phyloP scores from a whole-genome alignment of 2,329 filamentous ascomycete species.

The Clonostachys sp. region DNA sequence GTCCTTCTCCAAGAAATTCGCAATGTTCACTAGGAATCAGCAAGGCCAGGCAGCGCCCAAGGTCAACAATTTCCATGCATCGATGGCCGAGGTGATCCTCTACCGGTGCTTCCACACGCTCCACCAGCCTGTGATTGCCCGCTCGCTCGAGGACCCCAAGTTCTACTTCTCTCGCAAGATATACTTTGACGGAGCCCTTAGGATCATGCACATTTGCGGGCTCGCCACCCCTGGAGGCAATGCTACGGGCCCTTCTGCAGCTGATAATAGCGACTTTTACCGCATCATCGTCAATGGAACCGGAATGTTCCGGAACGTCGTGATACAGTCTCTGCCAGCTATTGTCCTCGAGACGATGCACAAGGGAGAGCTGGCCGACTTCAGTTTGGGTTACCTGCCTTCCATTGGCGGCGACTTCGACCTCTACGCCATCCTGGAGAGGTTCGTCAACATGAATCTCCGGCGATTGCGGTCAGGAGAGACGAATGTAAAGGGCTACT shows the following conservation, averaged over 20 bases:
- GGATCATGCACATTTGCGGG: slow-evolving; percentile 22
- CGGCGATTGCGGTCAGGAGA: slow-evolving; percentile 32
- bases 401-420: slow-evolving; percentile 20
- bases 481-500: slow-evolving; percentile 35
- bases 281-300: slow-evolving; percentile 32
- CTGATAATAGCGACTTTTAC: slow-evolving; percentile 18
- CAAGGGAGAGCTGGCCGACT: slow-evolving; percentile 25
- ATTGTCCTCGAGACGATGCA: slow-evolving; percentile 31
- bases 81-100: slow-evolving; percentile 33
- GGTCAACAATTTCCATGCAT: slow-evolving; percentile 32
- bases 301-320: slow-evolving; percentile 35
- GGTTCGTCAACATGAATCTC: slow-evolving; percentile 20
- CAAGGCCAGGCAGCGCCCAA: slow-evolving; percentile 3
- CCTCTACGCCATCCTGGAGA: slow-evolving; percentile 19
- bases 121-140: slow-evolving; percentile 43
- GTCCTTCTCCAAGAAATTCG: slow-evolving; percentile 21
- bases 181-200: slow-evolving; percentile 34
- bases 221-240: slow-evolving; percentile 13
- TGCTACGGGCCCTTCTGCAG: slow-evolving; percentile 7
- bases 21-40: slow-evolving; percentile 24
- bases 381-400: slow-evolving; percentile 27
- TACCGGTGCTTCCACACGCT: slow-evolving; percentile 47
- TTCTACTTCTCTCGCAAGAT: slow-evolving; percentile 51
- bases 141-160: slow-evolving; percentile 36
- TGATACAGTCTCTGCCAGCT: slow-evolving; percentile 30